A percentile compares a stretch with the other conserved stretches of the same genome.
Conservation (phyloP, 805 yeast species). For the Metschnikowia gruessii region DNA sequence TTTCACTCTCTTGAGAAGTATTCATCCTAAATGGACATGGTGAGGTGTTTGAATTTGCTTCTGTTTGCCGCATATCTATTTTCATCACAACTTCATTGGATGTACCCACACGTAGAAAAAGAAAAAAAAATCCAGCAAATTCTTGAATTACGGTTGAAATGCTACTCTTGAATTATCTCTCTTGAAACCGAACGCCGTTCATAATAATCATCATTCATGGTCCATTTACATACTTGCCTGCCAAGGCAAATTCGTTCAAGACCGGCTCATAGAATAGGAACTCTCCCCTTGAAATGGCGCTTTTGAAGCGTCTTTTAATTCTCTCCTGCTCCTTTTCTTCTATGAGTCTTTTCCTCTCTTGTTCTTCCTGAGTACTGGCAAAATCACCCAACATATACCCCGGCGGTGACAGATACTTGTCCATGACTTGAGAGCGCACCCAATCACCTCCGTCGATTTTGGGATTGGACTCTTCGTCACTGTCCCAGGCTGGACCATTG, state of each 20-base stretch:
- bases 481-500: conserved; percentile 19
- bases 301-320: conserved; percentile 27
- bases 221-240: conserved; percentile 8
- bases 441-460: conserved; percentile 5
- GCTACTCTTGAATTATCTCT: too few relatives aligned
- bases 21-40: too few relatives aligned
- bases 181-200: not conserved
- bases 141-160: too few relatives aligned
- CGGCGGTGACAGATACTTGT: conserved; percentile 39
- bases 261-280: conserved; percentile 32
- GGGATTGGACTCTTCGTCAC: conserved; percentile 17
- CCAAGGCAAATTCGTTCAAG: conserved; percentile 28
- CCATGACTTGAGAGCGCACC: conserved; percentile 32
- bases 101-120: too few relatives aligned
- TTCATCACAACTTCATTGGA: too few relatives aligned
- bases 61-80: too few relatives aligned
- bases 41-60: too few relatives aligned
- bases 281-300: conserved; percentile 31
- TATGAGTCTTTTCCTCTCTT: conserved; percentile 21
- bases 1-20: too few relatives aligned
- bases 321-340: conserved; percentile 27
- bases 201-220: not conserved
- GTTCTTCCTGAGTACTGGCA: conserved; percentile 33
- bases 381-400: conserved; percentile 41
- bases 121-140: too few relatives aligned